Base-by-base conservation (phyloP, 176 grass and related monocot species). In the Oryza glumipatula region DNA sequence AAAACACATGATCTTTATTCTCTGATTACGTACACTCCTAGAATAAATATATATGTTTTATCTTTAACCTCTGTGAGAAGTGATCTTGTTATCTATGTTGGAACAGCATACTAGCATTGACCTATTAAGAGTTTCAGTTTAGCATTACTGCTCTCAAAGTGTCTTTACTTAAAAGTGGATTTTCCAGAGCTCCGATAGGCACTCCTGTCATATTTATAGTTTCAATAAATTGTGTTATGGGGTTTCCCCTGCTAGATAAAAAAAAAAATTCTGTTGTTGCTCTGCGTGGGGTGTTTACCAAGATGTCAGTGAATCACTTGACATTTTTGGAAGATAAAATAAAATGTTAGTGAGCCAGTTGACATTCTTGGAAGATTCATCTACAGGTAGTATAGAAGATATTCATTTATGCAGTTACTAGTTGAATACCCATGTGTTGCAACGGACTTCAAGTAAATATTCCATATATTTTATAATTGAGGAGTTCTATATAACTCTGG, bases 21-120 rank as follows among this genome's bases (percentile, higher is more conserved):
- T 83, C 63, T 90, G 21, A 39, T 84, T 26, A 63, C 41, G 74
- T 75, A 22, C 48, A 38, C 14, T 38, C 16, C 9, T 10, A 36
- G 76, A 6, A 1, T 65, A 86, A 45, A 21, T 82, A 63, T 85
- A 14, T 54, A 51, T 77, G 56, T 67, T 67, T 54, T 73, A 32
- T 85, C 51, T 82, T 44, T 46, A 73, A 60, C 49, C 26, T 11
- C n/a, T 78, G 19, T 54, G 6, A 67, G 82, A 68, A 68, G 24
- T 4, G 44, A 32, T 78, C 28, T 60, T 74, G 46, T 78, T 74
- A 36, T 82, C 17, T 48, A 69, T 86, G 79, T 43, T 86, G n/a
- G 9, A 70, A 28, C 61, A 76, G 65, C 22, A 45, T 43, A 76
- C 14, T 69, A 70, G 72, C 12, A 45, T 43, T 76, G 13, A 32